Base-by-base conservation (phyloP, 352 stramenopile species). In the Phytophthora hybrid region DNA sequence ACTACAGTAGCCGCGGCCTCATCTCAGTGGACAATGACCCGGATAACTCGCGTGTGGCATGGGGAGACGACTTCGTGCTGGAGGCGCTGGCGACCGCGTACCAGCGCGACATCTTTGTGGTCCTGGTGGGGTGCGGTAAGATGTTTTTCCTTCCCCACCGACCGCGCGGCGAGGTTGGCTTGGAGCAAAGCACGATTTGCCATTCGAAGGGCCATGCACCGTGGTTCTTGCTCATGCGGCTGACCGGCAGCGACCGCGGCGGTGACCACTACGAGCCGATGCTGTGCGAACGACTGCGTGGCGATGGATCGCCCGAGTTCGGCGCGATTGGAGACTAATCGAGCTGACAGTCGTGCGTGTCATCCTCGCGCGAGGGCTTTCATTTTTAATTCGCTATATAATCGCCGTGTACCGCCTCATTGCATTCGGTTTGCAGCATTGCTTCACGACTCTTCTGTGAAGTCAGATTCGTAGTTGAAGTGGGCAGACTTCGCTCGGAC, bases 231-330 rank as follows among this genome's bases (percentile, higher is more conserved):
- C 76, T 97, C 31, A 97, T 97, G 90, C 88, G 90, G 65, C 80
- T 94, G 69, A 97, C 88, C 2, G 90, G 90, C 14, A 92, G 83
- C 63, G 90, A 97, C 63, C 88, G 90, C 55, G 90, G 90, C 10
- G 90, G 90, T 31, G 90, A 97, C 71, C 90, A 97, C 66, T 97
- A 97, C 78, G 90, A 97, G 69, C 90, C 90, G 16, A 97, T 97
- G 90, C 78, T 94, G 16, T 93, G 85, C 55, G 84, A 93, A 64
- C 88, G 90, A 26, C 83, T 97, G 64, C 88, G 89, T 44, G 89
- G 90, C 19, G 89, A 97, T 56, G 88, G 88, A 49, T 95, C 87
- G n/a, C 80, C 77, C 9, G 88, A 97, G 66, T 95, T 97, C 67
- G 90, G 90, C 32, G 85, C 77, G 19, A 97, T 97, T 44, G 90